Evolutionary conservation across 1,139 yeast genomes (phyloP).

Genomic region (Sugiyamaella pinicola): DNA sequence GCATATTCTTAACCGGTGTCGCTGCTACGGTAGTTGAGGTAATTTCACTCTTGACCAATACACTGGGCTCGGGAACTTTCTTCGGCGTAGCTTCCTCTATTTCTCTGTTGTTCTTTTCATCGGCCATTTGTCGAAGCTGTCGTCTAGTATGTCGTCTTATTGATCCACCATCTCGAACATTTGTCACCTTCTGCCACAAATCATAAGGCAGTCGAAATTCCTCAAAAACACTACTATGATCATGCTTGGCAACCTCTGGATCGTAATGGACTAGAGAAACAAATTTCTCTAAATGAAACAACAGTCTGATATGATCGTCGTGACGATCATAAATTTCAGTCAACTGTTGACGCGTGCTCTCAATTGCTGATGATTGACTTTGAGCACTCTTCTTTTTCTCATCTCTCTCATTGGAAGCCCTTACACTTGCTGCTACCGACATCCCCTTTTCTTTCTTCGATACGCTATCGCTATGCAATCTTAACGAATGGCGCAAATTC

Average conservation of each 20-base stretch:
- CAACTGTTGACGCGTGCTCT: slow-evolving; percentile 22
- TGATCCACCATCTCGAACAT: slow-evolving; percentile 32
- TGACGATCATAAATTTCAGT: slow-evolving; percentile 48
- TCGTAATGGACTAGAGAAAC: slow-evolving; percentile 63
- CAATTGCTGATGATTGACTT: not conserved
- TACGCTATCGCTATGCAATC: slow-evolving; percentile 1
- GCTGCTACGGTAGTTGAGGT: too few relatives aligned
- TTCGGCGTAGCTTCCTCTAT: slow-evolving; percentile 10
- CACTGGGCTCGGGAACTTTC: not conserved
- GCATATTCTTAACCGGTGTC: not conserved
- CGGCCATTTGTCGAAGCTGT: slow-evolving; percentile 33
- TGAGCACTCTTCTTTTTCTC: not conserved
- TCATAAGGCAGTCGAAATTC: slow-evolving; percentile 41
- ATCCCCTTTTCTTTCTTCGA: slow-evolving; percentile 3
- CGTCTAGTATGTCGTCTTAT: slow-evolving; percentile 40
- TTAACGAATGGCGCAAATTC: slow-evolving; percentile 9
- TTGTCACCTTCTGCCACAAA: slow-evolving; percentile 44
- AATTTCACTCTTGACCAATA: not conserved
- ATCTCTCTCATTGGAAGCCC: too few relatives aligned
- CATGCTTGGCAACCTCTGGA: slow-evolving; percentile 54
- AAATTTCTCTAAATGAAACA: slow-evolving; percentile 62
- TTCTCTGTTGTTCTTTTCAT: not conserved
- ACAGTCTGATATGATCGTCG: slow-evolving; percentile 50
- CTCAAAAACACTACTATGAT: slow-evolving; percentile 45
- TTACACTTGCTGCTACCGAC: too few relatives aligned